Evolutionary conservation across 257 asterid species (phyloP), one percentile per base, ranked within the genome.

Genomic region (Paulownia fortunei): DNA sequence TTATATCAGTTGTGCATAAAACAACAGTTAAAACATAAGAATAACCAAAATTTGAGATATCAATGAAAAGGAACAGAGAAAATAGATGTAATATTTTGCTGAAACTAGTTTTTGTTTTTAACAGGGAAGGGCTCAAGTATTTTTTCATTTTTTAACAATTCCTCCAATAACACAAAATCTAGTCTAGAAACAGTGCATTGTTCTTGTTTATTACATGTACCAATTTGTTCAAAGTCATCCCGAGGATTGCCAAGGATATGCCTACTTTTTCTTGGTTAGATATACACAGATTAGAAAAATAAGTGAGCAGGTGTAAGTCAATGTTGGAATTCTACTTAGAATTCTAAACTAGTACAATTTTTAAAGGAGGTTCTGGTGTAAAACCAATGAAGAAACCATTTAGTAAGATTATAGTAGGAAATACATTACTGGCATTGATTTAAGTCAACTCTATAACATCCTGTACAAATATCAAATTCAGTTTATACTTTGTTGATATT

Each of bases 231-330:
- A 34, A 75, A 75, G 21, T 23, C 27, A 37, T 64, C 63, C 24
- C 26, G 16, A 23, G 56, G 37, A 56, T 21, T 55, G 55, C 4
- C 30, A 54, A 54, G 66, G 12, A 8, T 16, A 60, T 30, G 34
- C 51, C 21, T 74, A 30, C 8, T 51, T 49, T 47, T 19, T 47
- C 37, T 13, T 76, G n/a, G 13, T n/a, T 13, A 36, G 64, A 30
- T 49, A 15, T 34, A 63, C 42, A 32, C 1, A 64, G 34, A 63
- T 10, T 12, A 72, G n/a, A n/a, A 18, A 36, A 32, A 59, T 3
- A 16, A 59, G 37, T 39, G 78, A 55, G 78, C 46, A 52, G 70
- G 66, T 76, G 47, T n/a, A 39, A 62, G 84, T 81, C 82, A 72
- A 76, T 76, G 79, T 46, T 68, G 34, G 69, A 61, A 27, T 70